Base-by-base conservation (phyloP, 805 yeast genomes). In the Ascoidea rubescens region DNA sequence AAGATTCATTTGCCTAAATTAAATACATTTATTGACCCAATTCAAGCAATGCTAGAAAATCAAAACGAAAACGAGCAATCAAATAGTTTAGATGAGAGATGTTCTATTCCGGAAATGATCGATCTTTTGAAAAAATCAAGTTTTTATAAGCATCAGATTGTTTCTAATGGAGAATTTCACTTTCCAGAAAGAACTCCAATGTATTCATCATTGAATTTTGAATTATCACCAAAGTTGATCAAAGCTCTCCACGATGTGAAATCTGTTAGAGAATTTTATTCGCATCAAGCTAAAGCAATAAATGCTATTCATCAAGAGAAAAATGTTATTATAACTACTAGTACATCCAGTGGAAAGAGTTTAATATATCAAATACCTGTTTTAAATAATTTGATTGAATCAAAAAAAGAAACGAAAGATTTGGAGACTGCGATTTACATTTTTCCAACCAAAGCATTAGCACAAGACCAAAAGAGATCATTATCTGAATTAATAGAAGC, bases 341-440 rank as follows among this genome's bases (percentile, higher is more conserved):
- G 97, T 0, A 93, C 99, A 0, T 88, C 97, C 0, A 89, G 97
- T 0, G 99, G 99, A 49, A 93, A 93, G 60, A 90, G 98, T 0
- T 70, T 93, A 55, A 86, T 93, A 32, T 93, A 90, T 61, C 99
- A 93, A 64, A 66, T 89, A 1, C 96, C 98, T 0, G 86, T 91
- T 2, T 63, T 90, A 7, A 70, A 73, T 50, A 72, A 50, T n/a
- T 21, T 55, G 14, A 52, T 52, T 45, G 52, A 55, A 31, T 51
- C 45, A 10, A 52, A 37, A 51, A 50, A n/a, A 52, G 56, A 5
- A 50, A 70, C n/a, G 44, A n/a, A 45, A n/a, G 42, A 44, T 30
- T 30, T 48, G 30, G 56, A 76, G 4, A 86, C 95, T 0, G 85
- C 96, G 7, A 71, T 95, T 71, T 89, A 85, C 59, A 81, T 93